phyloP scores from a whole-genome alignment of 768 basidiomycete species.

The Amanita subjunquillea region DNA sequence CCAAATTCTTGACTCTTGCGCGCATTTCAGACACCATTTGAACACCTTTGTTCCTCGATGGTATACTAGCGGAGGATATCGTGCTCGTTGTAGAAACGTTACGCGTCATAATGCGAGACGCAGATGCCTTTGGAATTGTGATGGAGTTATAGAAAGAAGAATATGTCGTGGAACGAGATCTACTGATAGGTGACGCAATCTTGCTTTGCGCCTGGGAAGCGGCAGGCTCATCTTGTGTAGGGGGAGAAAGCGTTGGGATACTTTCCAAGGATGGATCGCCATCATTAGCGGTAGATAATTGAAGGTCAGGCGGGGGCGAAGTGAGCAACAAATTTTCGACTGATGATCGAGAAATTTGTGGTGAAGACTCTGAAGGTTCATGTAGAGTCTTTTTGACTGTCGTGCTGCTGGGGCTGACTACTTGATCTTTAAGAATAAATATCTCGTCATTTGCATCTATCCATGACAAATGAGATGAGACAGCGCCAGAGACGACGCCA shows the following conservation, averaged over 20 bases:
- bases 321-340: conserved; percentile 53
- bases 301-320: conserved; percentile 49
- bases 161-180: conserved; percentile 45
- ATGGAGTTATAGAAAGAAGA: conserved; percentile 35
- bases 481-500: background rate
- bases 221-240: conserved; percentile 33
- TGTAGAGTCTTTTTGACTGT: conserved; percentile 19
- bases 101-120: conserved; percentile 34
- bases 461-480: conserved; percentile 9
- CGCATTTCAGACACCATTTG: conserved; percentile 94
- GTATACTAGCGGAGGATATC: conserved; percentile 32
- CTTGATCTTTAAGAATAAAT: conserved; percentile 70
- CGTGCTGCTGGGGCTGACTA: conserved; percentile 27
- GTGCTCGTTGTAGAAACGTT: conserved; percentile 29
- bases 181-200: conserved; percentile 34
- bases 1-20: conserved; percentile 69
- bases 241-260: conserved; percentile 26
- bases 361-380: conserved; percentile 20
- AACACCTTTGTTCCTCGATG: conserved; percentile 70
- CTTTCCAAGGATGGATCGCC: conserved; percentile 23
- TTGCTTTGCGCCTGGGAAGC: conserved; percentile 37
- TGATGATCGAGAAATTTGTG: conserved; percentile 20
- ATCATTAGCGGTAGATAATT: conserved; percentile 36
- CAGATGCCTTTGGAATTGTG: conserved; percentile 38
- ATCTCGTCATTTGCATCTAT: conserved; percentile 82